Evolutionary conservation across 2,329 filamentous ascomycete genomes (phyloP), one percentile per base, ranked within the genome.

Genomic region (Sporothrix brasiliensis): DNA sequence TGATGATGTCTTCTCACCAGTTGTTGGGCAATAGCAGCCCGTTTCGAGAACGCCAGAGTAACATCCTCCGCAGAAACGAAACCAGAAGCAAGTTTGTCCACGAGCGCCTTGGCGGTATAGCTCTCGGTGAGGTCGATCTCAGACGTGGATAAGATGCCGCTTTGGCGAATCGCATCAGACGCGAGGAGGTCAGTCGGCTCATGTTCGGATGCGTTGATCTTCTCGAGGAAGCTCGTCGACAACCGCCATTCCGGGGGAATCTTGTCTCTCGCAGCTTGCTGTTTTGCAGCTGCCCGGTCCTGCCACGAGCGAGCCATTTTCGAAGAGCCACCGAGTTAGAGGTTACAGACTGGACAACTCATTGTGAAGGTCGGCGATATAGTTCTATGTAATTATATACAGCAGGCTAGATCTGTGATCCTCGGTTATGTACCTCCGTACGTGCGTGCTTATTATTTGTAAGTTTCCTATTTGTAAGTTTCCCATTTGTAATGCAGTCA

Each of bases 1-100:
- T 34, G 34, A 34, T 7, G 3, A 30, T 30, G 27, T 30, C 27
- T 34, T 74, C 84, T 84, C 14, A 53, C 52, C 50, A 68, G 30
- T 63, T 73, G 72, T 2, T 73, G 70, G 1, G 72, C 72, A 21
- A 72, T 54, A 7, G 58, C 68, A 7, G 72, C 72, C 4, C 72
- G 39, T n/a, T 68, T 68, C 52, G 56, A 63, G 19, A 73, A 71
- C 0, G 72, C 72, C 7, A 27, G 44, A 2, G 68, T 53, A n/a
- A 73, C 68, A 10, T 58, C 70, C 10, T 10, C 30, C 41, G 21
- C 60, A 39, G 61, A 24, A 24, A 66, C 34, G 54, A 19, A 16
- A 44, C 34, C 7, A 34, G 34, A 34, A 34, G 34, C 66, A 47
- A 73, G 53, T 10, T 68, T 58, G 9, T 34, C 49, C 2, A 70